Percentiles rank a stretch among this genome's conserved stretches.
These are phyloP conservation scores for Codiaeum variegatum DNA, from an alignment of 441 rosid genomes.

Conservation along the genomic window DNA sequence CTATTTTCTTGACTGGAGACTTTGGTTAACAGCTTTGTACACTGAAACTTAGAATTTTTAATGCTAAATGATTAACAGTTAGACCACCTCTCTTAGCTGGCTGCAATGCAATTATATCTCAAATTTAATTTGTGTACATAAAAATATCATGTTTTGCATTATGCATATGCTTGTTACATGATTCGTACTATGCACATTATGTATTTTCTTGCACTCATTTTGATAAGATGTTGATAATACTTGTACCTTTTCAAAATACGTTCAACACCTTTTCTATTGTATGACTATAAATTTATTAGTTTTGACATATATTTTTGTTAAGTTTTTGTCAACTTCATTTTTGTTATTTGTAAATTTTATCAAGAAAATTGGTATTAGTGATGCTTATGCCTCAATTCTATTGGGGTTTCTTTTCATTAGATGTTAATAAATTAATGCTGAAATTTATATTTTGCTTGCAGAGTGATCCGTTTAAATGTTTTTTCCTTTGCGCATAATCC, in stretches of 20 bases:
- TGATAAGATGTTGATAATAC: background rate
- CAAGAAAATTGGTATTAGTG: background rate
- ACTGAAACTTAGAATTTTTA: background rate
- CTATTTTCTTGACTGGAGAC: background rate
- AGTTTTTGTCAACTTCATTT: background rate
- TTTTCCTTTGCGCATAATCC: slow-evolving; percentile 16
- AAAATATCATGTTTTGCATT: background rate
- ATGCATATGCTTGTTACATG: too few species aligned
- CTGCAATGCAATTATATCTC: background rate
- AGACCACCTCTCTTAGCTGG: background rate
- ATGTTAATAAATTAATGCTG: background rate
- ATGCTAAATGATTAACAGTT: background rate
- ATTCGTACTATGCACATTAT: too few species aligned
- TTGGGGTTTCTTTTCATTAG: background rate
- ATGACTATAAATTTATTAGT: background rate
- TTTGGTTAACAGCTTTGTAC: background rate
- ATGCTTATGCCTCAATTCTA: background rate
- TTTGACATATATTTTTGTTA: background rate
- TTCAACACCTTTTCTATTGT: background rate
- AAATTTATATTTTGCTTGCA: background rate
- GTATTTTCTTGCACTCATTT: background rate
- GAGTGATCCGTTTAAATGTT: background rate
- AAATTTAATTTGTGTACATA: background rate
- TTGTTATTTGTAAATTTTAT: background rate
- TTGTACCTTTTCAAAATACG: background rate